These are phyloP conservation scores for Pelomyxa schiedti DNA, from an alignment of 78 protist species.

Conservation along the genomic window DNA sequence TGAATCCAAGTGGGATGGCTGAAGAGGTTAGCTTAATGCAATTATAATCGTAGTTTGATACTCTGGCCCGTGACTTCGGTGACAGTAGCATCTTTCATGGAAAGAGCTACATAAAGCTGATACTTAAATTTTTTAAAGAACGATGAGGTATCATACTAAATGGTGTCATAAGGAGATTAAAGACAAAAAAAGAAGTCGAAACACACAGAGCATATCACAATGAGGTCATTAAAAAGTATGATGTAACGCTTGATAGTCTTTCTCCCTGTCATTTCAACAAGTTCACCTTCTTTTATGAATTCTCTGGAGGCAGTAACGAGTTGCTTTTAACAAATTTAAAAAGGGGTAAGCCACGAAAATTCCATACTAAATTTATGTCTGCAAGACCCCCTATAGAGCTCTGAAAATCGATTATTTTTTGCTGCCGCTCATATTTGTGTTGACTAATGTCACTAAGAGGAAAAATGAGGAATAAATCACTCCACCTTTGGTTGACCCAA, in stretches of 20 bases:
- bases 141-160: neutral
- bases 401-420: neutral
- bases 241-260: neutral
- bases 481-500: neutral
- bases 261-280: neutral
- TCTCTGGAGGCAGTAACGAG: neutral
- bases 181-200: neutral
- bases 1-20: neutral
- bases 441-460: too few relatives aligned
- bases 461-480: too few relatives aligned
- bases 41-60: too few relatives aligned
- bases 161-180: neutral
- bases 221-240: neutral
- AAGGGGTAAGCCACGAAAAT: too few relatives aligned
- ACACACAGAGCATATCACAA: neutral
- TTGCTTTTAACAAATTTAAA: too few relatives aligned
- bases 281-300: neutral
- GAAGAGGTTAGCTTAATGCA: too few relatives aligned
- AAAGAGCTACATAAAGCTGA: neutral
- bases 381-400: neutral
- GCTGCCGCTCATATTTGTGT: neutral
- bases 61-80: too few relatives aligned
- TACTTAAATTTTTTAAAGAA: neutral
- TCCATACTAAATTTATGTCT: neutral
- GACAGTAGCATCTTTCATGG: too few relatives aligned